Percentiles rank a stretch among this genome's conserved stretches.
Conservation (phyloP, 306 rosid genomes). For the Vachellia pachyceras region DNA sequence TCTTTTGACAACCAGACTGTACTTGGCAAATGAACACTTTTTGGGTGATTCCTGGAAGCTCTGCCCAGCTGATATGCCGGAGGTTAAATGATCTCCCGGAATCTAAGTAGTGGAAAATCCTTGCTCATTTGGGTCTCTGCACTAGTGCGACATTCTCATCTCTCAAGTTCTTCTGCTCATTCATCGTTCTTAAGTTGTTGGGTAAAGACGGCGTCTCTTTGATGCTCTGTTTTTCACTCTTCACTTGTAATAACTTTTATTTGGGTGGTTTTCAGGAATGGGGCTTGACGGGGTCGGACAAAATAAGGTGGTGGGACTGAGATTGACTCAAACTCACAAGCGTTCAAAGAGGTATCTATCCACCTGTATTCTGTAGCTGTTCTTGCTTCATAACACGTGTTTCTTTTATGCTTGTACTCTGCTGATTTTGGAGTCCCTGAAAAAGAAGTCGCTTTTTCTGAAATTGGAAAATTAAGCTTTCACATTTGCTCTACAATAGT, state of each 20-base stretch:
- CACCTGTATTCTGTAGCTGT: constrained; percentile 15
- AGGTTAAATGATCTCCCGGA: constrained; percentile 42
- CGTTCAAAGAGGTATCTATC: constrained; percentile 79
- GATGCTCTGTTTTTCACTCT: constrained; percentile 32
- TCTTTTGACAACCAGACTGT: constrained; percentile 43
- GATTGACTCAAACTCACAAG: constrained; percentile 63
- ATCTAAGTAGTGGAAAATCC: constrained; percentile 43
- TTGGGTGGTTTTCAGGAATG: constrained; percentile 60
- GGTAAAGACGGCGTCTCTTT: constrained; percentile 48
- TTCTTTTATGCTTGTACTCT: constrained; percentile 27
- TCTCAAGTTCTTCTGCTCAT: constrained; percentile 39
- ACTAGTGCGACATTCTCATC: constrained; percentile 22
- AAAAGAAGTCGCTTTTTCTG: constrained; percentile 26
- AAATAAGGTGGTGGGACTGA: constrained; percentile 59
- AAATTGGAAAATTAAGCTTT: constrained; percentile 42
- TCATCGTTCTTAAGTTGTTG: constrained; percentile 42
- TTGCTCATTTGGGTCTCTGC: constrained; percentile 44
- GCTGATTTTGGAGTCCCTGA: constrained; percentile 31
- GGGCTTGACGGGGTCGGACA: constrained; percentile 55
- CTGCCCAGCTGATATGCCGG: constrained; percentile 43
- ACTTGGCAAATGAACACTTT: constrained; percentile 54
- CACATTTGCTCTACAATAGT: constrained; percentile 20
- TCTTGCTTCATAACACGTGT: constrained; percentile 35
- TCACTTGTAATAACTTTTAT: constrained; percentile 40
- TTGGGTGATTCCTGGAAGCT: constrained; percentile 50